Evolutionary conservation across 2,329 filamentous ascomycete genomes (phyloP).

Genomic region (Nakataea oryzae): DNA sequence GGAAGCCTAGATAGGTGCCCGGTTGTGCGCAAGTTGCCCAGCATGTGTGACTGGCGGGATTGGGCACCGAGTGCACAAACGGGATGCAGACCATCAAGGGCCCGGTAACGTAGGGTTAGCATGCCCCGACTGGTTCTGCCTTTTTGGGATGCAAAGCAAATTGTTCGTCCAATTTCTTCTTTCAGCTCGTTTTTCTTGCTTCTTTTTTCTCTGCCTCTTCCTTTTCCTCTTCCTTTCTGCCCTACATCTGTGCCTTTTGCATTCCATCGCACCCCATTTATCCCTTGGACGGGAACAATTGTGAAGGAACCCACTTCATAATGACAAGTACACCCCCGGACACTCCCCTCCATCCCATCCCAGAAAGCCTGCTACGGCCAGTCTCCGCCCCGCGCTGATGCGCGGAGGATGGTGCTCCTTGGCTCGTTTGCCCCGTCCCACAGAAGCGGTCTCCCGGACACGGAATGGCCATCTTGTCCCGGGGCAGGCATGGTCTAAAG

Average conservation of each 20-base stretch:
- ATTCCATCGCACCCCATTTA: not conserved
- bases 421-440: not conserved
- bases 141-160: not conserved
- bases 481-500: not conserved
- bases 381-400: too few species aligned
- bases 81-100: not conserved
- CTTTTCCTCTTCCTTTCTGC: too few species aligned
- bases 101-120: not conserved
- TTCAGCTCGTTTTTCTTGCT: too few species aligned
- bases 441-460: not conserved
- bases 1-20: not conserved
- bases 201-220: too few species aligned
- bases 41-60: not conserved
- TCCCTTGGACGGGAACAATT: not conserved
- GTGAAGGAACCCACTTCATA: not conserved
- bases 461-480: not conserved
- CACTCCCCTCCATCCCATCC: not conserved
- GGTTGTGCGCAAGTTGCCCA: not conserved
- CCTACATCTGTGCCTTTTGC: too few species aligned
- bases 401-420: not conserved
- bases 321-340: not conserved
- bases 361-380: not conserved
- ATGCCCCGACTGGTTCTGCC: not conserved
- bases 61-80: not conserved
- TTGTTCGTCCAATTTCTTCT: not conserved